Conservation (phyloP, 495 filamentous ascomycete species). For the Talaromyces nanjingensis region DNA sequence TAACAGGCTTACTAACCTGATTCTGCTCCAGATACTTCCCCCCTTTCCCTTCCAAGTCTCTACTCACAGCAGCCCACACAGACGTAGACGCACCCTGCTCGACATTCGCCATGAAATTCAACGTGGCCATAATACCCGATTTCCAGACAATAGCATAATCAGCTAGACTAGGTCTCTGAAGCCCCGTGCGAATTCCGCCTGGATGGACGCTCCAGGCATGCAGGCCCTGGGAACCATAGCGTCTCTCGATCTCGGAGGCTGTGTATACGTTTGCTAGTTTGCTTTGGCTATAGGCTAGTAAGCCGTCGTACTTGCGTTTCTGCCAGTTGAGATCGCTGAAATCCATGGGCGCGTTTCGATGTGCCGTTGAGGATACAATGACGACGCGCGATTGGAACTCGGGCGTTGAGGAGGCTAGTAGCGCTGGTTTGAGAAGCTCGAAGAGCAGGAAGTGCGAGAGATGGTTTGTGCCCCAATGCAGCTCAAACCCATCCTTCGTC, state of each 20-base stretch:
- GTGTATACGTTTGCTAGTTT: slow-evolving; percentile 35
- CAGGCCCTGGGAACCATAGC: slow-evolving; percentile 30
- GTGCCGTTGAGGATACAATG: slow-evolving; percentile 29
- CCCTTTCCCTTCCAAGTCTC: slow-evolving; percentile 29
- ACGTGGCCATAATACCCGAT: slow-evolving; percentile 8
- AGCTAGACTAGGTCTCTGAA: slow-evolving; percentile 14
- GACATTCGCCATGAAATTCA: slow-evolving; percentile 23
- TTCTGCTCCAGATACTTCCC: slow-evolving; percentile 33
- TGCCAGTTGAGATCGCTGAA: slow-evolving; percentile 20
- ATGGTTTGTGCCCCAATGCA: slow-evolving; percentile 43
- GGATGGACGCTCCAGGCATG: slow-evolving; percentile 35
- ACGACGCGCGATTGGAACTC: slow-evolving; percentile 39
- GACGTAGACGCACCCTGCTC: slow-evolving; percentile 36
- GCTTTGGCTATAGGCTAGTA: slow-evolving; percentile 28
- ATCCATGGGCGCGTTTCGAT: slow-evolving; percentile 16
- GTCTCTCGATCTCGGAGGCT: slow-evolving; percentile 40
- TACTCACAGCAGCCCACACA: slow-evolving; percentile 33
- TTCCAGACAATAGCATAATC: slow-evolving; percentile 7
- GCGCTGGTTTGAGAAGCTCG: slow-evolving; percentile 33
- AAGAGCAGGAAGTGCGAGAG: slow-evolving; percentile 43
- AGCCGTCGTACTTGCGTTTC: slow-evolving; percentile 26
- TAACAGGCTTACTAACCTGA: background rate
- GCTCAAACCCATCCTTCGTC: slow-evolving; percentile 37
- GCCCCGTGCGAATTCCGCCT: slow-evolving; percentile 24
- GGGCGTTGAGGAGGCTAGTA: slow-evolving; percentile 29